phyloP scores from a whole-genome alignment of 1,139 yeast species.

The Geotrichum histeridarum region DNA sequence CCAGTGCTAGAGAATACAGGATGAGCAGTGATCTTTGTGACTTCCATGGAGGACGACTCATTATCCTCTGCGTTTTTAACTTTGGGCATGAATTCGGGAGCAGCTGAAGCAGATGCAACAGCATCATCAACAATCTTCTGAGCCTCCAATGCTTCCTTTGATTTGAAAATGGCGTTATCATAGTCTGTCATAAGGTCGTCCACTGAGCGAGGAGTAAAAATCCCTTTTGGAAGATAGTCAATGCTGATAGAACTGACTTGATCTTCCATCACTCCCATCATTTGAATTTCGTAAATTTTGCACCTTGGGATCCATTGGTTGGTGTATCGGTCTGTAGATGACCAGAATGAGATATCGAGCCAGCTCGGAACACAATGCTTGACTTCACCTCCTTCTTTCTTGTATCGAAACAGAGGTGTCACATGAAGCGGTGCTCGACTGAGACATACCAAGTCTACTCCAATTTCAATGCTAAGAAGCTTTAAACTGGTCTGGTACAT shows the following conservation, averaged over 20 bases:
- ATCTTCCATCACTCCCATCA: slow-evolving; percentile 97
- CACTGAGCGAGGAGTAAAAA: slow-evolving; percentile 33
- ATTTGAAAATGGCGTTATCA: slow-evolving; percentile 44
- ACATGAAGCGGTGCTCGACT: slow-evolving; percentile 89
- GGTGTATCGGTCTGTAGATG: slow-evolving; percentile 39
- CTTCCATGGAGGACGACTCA: neutral
- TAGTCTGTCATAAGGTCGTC: slow-evolving; percentile 56
- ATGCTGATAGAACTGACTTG: slow-evolving; percentile 65
- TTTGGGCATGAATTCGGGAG: slow-evolving; percentile 24
- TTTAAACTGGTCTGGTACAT: slow-evolving; percentile 70
- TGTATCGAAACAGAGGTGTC: slow-evolving; percentile 79
- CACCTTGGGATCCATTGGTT: slow-evolving; percentile 88
- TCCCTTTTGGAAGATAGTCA: slow-evolving; percentile 43
- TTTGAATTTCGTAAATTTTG: slow-evolving; percentile 88
- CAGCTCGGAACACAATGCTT: slow-evolving; percentile 82
- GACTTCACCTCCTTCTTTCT: slow-evolving; percentile 40
- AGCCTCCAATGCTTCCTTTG: slow-evolving; percentile 24
- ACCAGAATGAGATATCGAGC: slow-evolving; percentile 93
- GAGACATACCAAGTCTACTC: slow-evolving; percentile 81
- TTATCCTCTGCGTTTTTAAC: slow-evolving; percentile 23
- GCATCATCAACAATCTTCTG: slow-evolving; percentile 29
- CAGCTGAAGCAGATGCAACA: slow-evolving; percentile 16
- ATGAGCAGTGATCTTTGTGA: neutral
- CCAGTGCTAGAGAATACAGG: neutral
- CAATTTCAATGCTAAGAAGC: slow-evolving; percentile 71